These are phyloP conservation scores for Talaromyces stipitatus DNA, from an alignment of 495 filamentous ascomycete genomes.

Conservation along the genomic window DNA sequence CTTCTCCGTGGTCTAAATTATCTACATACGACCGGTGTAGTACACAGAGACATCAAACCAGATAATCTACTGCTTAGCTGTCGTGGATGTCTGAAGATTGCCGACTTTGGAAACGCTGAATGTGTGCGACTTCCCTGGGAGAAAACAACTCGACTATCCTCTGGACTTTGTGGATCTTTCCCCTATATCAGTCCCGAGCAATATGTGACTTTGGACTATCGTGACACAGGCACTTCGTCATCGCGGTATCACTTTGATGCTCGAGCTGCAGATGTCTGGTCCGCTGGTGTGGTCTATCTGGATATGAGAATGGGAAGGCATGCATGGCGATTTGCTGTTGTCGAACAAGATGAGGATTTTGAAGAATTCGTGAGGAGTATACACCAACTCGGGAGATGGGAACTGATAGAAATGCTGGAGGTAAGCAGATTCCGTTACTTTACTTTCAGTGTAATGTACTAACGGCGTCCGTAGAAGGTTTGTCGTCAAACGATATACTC, in stretches of 20 bases:
- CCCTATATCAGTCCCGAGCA: slow-evolving; percentile 9
- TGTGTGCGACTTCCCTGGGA: slow-evolving; percentile 9
- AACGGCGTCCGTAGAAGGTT: neutral
- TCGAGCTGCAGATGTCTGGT: slow-evolving; percentile 7
- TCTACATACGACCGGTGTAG: slow-evolving; percentile 7
- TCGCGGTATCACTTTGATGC: slow-evolving; percentile 2
- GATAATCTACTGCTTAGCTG: slow-evolving; percentile 7
- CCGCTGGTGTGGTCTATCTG: slow-evolving; percentile 7
- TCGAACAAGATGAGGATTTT: neutral
- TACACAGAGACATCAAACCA: slow-evolving; percentile 8
- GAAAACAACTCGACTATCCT: neutral
- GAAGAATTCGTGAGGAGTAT: neutral
- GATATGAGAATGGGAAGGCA: slow-evolving; percentile 8
- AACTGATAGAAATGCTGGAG: slow-evolving; percentile 1
- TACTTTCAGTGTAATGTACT: neutral
- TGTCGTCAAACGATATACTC: slow-evolving; percentile 8
- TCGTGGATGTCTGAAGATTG: slow-evolving; percentile 5
- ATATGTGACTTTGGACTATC: neutral
- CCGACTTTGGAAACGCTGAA: slow-evolving; percentile 8
- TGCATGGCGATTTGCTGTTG: slow-evolving; percentile 7
- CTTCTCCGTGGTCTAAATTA: slow-evolving; percentile 6
- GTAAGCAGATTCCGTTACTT: neutral
- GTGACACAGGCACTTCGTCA: neutral
- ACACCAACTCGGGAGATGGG: neutral
- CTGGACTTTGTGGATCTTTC: slow-evolving; percentile 8